These are phyloP conservation scores for Microdochium bolleyi DNA, from an alignment of 2,329 filamentous ascomycete genomes.

Conservation along the genomic window DNA sequence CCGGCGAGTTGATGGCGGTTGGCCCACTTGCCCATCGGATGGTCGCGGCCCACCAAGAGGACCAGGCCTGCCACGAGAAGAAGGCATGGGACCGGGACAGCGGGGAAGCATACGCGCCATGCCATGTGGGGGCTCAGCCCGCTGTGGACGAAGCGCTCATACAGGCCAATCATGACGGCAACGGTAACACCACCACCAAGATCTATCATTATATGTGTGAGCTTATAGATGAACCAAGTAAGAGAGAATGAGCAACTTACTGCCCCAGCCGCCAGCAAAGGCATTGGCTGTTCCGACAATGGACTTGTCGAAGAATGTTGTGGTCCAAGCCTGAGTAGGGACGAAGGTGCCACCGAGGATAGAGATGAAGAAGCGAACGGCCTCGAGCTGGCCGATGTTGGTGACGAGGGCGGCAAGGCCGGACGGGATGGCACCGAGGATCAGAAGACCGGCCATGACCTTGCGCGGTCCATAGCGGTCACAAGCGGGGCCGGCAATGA, in stretches of 20 bases:
- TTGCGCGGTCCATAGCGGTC: constrained; percentile 74
- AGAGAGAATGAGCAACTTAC: not conserved
- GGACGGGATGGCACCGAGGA: constrained; percentile 72
- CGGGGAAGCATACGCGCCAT: constrained; percentile 74
- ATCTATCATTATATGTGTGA: constrained; percentile 23
- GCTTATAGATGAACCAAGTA: not conserved
- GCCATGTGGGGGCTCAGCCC: constrained; percentile 78
- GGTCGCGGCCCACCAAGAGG: not conserved
- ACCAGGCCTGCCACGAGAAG: constrained; percentile 39
- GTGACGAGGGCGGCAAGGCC: constrained; percentile 73
- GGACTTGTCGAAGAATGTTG: constrained; percentile 89
- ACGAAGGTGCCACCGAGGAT: constrained; percentile 74
- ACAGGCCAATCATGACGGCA: constrained; percentile 88
- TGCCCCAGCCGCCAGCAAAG: constrained; percentile 76
- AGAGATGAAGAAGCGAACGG: constrained; percentile 72
- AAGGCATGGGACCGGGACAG: constrained; percentile 57
- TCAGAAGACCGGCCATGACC: constrained; percentile 71
- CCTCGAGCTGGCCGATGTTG: constrained; percentile 58
- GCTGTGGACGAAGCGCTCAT: constrained; percentile 61
- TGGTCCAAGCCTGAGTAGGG: constrained; percentile 87
- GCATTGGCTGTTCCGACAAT: constrained; percentile 85
- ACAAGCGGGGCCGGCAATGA: constrained; percentile 75
- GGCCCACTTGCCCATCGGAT: not conserved
- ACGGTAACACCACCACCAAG: constrained; percentile 86
- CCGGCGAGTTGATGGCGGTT: not conserved